Evolutionary conservation across 2,329 filamentous ascomycete species (phyloP), one percentile per base, ranked within the genome.

Genomic region (Neoarthrinium moseri): DNA sequence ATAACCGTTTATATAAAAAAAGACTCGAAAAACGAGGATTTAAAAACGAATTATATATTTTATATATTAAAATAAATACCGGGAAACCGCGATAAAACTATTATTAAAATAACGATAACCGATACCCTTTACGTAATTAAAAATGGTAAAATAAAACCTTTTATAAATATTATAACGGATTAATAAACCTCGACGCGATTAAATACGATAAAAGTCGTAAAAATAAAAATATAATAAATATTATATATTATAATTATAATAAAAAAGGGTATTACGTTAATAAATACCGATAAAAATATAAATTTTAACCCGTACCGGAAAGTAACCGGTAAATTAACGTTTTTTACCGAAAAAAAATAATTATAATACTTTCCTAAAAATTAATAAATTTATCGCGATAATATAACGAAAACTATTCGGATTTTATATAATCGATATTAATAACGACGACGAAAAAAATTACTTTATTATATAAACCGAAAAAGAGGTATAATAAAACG

Each of bases 1-100:
- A 40, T 30, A 40, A 40, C 12, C 24, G 24, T 5, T 40, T 40
- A 30, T 40, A 40, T 20, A 13, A 40, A 30, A 29, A 30, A 15
- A 15, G 8, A 27, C 8, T 18, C n/a, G 23, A 40, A 27, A 40
- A 40, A 17, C 6, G n/a, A 15, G 11, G 1, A 13, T 27, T 10
- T 8, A 18, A 20, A 5, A 18, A 12, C 10, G 5, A 12, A 2
- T 6, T 6, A 10, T 29, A 30, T 5, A 29, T 4, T n/a, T n/a
- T n/a, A n/a, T n/a, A n/a, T n/a, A n/a, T n/a, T n/a, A n/a, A n/a
- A n/a, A n/a, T n/a, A n/a, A n/a, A n/a, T n/a, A n/a, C n/a, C n/a
- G n/a, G n/a, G n/a, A n/a, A n/a, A n/a, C n/a, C n/a, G n/a, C n/a
- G n/a, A n/a, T n/a, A n/a, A n/a, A n/a, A n/a, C n/a, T n/a, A n/a